Conservation (phyloP, 2,329 filamentous ascomycete species). For the Pyrenophora graminea region DNA sequence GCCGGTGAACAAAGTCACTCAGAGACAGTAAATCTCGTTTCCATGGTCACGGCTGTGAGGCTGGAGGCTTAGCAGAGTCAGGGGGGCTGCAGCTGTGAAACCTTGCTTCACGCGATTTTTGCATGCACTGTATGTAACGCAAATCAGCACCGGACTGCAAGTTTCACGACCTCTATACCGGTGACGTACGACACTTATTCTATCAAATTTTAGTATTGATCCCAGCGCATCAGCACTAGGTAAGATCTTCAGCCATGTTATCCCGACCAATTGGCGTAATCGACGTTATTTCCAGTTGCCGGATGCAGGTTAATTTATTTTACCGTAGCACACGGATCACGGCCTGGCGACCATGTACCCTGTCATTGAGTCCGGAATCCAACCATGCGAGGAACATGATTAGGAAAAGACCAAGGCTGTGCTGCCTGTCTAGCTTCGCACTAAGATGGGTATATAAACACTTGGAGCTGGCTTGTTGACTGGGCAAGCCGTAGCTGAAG, state of each 20-base stretch:
- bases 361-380: not conserved
- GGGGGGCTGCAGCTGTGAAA: not conserved
- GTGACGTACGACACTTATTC: slow-evolving; percentile 7
- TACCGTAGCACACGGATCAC: slow-evolving; percentile 5
- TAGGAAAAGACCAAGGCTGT: not conserved
- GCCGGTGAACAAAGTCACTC: too few species aligned
- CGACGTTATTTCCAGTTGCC: slow-evolving; percentile 14
- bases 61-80: not conserved
- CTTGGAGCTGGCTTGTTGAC: not conserved
- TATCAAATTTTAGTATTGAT: slow-evolving; percentile 3
- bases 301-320: slow-evolving; percentile 15
- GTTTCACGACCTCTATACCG: not conserved
- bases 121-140: too few species aligned
- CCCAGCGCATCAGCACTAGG: slow-evolving; percentile 12
- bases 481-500: slow-evolving; percentile 5
- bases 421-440: not conserved
- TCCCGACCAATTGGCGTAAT: slow-evolving; percentile 17
- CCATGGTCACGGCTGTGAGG: too few species aligned
- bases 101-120: too few species aligned
- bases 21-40: too few species aligned
- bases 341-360: not conserved
- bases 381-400: not conserved
- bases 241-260: slow-evolving; percentile 13
- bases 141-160: too few species aligned
- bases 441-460: slow-evolving; percentile 11